phyloP scores from a whole-genome alignment of 208 protist genomes.

The Leishmania aethiopica region DNA sequence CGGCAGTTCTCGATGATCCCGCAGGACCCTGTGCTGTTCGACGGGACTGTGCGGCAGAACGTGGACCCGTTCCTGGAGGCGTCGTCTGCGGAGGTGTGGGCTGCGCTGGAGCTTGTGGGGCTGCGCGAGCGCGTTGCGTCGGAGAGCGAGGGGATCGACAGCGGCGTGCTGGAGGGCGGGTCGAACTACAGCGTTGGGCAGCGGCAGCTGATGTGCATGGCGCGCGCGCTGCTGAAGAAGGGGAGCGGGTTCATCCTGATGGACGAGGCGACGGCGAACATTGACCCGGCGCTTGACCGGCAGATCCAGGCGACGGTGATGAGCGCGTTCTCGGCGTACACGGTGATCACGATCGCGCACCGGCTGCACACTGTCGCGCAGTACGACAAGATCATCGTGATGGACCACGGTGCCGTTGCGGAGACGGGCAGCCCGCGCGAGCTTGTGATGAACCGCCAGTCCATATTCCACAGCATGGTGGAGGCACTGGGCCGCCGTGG shows the following conservation, averaged over 20 bases:
- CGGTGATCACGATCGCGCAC: constrained; percentile 85
- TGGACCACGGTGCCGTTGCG: constrained; percentile 65
- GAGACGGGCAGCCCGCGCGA: constrained; percentile 64
- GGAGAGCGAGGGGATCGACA: constrained; percentile 40
- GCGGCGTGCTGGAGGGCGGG: constrained; percentile 57
- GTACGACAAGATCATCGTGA: constrained; percentile 83
- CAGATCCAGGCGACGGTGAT: constrained; percentile 63
- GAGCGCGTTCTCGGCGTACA: constrained; percentile 64
- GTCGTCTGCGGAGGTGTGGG: constrained; percentile 33
- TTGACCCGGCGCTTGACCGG: constrained; percentile 67
- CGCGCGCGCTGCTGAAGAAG: no score
- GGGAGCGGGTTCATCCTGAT: constrained; percentile 76
- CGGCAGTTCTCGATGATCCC: constrained; percentile 81
- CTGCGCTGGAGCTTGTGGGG: constrained; percentile 57
- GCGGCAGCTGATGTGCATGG: constrained; percentile 78
- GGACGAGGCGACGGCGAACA: constrained; percentile 85
- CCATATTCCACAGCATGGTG: constrained; percentile 30
- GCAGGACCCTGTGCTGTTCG: constrained; percentile 85
- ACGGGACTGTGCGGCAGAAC: constrained; percentile 78
- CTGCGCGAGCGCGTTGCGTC: constrained; percentile 39
- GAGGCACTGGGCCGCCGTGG: neutral
- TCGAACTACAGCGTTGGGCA: constrained; percentile 80
- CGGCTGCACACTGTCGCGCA: constrained; percentile 74
- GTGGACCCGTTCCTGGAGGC: constrained; percentile 67
- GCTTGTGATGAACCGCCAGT: constrained; percentile 25